Evolutionary conservation across 805 yeast species (phyloP), one percentile per base, ranked within the genome.

Genomic region (Diddensiella caesifluorescens): DNA sequence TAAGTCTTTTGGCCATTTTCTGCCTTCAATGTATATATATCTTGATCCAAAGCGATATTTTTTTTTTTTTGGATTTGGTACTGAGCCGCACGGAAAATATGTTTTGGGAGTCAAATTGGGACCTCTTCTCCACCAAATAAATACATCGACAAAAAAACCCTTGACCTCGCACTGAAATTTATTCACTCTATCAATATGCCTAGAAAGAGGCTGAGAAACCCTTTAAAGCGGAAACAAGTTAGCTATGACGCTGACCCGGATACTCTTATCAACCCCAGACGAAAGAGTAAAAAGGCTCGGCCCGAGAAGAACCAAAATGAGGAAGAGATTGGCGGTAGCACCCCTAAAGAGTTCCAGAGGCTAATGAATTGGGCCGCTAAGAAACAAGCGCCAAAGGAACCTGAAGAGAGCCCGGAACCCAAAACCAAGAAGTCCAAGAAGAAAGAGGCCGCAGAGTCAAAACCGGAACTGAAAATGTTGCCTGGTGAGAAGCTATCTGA

Each of bases 401-500:
- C 30, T 15, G 37, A 47, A 26, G 35, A 37, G 34, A 15, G 31
- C 21, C 22, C 35, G 44, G 22, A 42, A 38, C 22, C 35, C 29
- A 29, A 16, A 16, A 13, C n/a, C 21, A 20, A 28, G 45, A 41
- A 22, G 7, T 5, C 5, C 41, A 16, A 5, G n/a, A 15, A 32
- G 22, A 45, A 44, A 15, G 27, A 22, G 28, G 18, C 18, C 5
- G 18, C 4, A 37, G 42, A 22, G 34, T 21, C 41, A 3, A 28
- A 13, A 33, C 13, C n/a, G 27, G 46, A 25, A 12, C 45, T 62
- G 28, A 51, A 50, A 25, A 59, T 56, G 26, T 39, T 50, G 37
- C 57, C 56, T 2, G 70, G 69, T 5, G 71, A 67, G 49, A 47
- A 59, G 5, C 51, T 67, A 53, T 36, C 59, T 5, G 71, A 67